A percentile compares a stretch with the other conserved stretches of the same genome.
Evolutionary conservation across 305 asterid species (phyloP).

Genomic region (Caryopteris hybrid): DNA sequence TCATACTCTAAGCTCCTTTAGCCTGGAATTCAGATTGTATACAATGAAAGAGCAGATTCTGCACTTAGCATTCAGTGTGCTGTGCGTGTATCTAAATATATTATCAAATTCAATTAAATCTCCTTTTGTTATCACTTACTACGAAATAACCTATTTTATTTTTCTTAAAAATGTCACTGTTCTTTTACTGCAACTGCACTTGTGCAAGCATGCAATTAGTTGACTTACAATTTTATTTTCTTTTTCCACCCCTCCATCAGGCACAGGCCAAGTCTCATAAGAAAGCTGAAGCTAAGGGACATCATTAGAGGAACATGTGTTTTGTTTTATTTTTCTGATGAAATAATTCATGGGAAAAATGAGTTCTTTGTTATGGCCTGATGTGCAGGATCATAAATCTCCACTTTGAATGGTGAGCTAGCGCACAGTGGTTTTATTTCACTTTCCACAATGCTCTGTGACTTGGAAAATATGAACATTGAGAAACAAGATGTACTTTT

Average conservation of each 20-base stretch:
- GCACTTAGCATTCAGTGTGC: not conserved
- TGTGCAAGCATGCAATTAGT: not conserved
- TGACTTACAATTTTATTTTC: slow-evolving; percentile 12
- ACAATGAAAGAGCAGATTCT: not conserved
- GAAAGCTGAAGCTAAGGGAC: slow-evolving; percentile 68
- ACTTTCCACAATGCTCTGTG: slow-evolving; percentile 3
- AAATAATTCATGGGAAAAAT: slow-evolving; percentile 35
- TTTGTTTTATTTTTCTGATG: slow-evolving; percentile 11
- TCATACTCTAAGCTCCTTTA: not conserved
- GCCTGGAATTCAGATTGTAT: not conserved
- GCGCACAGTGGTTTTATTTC: slow-evolving; percentile 18
- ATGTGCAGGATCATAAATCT: slow-evolving; percentile 31
- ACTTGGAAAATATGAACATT: not conserved
- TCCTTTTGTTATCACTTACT: no score
- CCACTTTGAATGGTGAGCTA: slow-evolving; percentile 22
- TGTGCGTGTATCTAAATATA: no score
- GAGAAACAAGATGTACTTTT: not conserved
- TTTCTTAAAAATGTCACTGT: no score
- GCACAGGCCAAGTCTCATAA: slow-evolving; percentile 64
- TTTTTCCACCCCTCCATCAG: slow-evolving; percentile 26
- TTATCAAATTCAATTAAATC: no score
- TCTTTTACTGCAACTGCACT: not conserved
- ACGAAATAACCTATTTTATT: no score
- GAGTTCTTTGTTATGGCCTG: slow-evolving; percentile 30
- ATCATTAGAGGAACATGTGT: slow-evolving; percentile 37